Evolutionary conservation across 2,329 filamentous ascomycete genomes (phyloP), one percentile per base, ranked within the genome.

Genomic region (Mariannaea elegans): DNA sequence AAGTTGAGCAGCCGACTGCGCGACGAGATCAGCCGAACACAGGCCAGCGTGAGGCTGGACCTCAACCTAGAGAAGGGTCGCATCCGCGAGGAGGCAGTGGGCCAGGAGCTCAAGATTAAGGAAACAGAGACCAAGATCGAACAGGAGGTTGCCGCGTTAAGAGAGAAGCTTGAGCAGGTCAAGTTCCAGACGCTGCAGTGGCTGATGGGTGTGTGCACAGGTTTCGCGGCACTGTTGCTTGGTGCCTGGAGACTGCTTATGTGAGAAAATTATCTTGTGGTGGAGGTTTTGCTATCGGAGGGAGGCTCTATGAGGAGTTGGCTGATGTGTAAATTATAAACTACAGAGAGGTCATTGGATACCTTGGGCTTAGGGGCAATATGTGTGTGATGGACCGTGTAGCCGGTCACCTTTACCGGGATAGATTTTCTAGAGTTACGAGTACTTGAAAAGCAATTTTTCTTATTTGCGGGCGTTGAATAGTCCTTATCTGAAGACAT

Each of bases 51-150:
- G 34, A 85, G 94, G 61, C 81, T 99, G 44, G 95, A 99, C 77
- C 80, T 99, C 62, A 99, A 98, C 77, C 81, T 99, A 44, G 95
- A 99, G 74, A 99, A 99, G 81, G 95, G 95, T 13, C 86, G 95
- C 63, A 99, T 98, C 68, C 84, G 95, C 63, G 95, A 99, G 79
- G 95, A 99, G 82, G 93, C 94, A 16, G 96, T 97, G 67, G 90
- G 91, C 58, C 95, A 98, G 80, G 95, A 99, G 78, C 87, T 99
- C 78, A 96, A 97, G 82, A 93, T 99, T 72, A 97, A 97, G 82
- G 95, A 99, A 84, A 98, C 95, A 12, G 95, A 99, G 81, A 97
- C 94, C 58, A 90, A 96, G 78, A 98, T 99, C 72, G 95, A 99
- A 82, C 94, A 98, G 80, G 95, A 98, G 82, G 93, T 95, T 53